These are phyloP conservation scores for Backusella liffmaniae DNA, from an alignment of 192 early-diverging fungal species.

Conservation along the genomic window DNA sequence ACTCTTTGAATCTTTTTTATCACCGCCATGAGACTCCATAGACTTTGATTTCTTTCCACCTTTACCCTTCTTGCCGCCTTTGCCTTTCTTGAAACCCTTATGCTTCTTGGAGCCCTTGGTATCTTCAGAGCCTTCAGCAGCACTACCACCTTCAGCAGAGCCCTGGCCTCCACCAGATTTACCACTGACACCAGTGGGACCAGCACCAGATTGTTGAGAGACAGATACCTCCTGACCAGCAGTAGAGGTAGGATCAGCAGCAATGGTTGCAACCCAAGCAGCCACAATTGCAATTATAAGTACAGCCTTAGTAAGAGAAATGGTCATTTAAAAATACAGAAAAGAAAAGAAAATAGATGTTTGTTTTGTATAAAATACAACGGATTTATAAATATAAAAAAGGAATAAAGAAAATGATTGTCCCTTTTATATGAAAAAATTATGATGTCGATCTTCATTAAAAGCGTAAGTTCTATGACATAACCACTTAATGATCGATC, in stretches of 20 bases:
- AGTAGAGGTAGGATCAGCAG: neutral
- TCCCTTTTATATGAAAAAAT: neutral
- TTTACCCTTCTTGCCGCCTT: neutral
- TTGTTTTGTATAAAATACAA: neutral
- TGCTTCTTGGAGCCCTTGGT: neutral
- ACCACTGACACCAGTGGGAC: neutral
- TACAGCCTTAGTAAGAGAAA: neutral
- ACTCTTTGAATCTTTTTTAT: neutral
- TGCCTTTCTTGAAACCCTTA: neutral
- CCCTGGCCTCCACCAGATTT: neutral
- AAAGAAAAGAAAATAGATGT: neutral
- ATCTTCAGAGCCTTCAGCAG: neutral
- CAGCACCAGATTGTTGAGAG: neutral
- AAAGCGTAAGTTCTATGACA: neutral
- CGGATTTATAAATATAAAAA: neutral
- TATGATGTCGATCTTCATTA: neutral
- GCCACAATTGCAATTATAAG: neutral
- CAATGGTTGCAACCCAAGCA: neutral
- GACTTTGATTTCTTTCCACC: neutral
- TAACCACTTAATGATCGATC: neutral
- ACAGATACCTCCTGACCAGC: neutral
- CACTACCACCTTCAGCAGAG: neutral
- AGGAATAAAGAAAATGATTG: neutral
- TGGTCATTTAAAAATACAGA: neutral
- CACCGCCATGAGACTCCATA: neutral